Evolutionary conservation across 345 rosid genomes (phyloP).

Genomic region (Sonneratia caseolaris): DNA sequence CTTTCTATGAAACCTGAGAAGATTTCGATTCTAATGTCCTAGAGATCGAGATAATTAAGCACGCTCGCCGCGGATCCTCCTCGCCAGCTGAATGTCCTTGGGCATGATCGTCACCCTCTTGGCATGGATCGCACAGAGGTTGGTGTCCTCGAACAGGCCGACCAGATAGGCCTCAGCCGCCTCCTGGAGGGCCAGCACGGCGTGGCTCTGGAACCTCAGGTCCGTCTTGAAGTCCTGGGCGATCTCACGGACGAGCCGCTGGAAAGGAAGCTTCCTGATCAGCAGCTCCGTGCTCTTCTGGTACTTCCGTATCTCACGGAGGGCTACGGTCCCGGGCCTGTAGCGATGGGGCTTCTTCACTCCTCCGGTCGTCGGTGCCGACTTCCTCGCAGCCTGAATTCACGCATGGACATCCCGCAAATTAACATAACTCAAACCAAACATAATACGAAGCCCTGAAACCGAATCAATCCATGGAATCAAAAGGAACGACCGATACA

Average conservation of each 20-base stretch:
- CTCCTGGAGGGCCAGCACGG: constrained; percentile 63
- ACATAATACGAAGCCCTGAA: neutral
- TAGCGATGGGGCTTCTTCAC: constrained; percentile 72
- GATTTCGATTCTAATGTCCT: too few species aligned
- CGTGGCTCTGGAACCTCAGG: constrained; percentile 70
- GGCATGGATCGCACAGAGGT: constrained; percentile 56
- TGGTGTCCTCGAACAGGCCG: constrained; percentile 68
- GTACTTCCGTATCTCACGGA: constrained; percentile 55
- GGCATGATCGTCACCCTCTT: constrained; percentile 74
- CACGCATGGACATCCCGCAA: neutral
- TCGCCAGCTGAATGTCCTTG: constrained; percentile 51
- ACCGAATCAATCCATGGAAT: too few species aligned
- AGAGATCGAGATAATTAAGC: constrained; percentile 17
- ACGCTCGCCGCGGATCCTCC: constrained; percentile 67
- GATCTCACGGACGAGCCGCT: constrained; percentile 67
- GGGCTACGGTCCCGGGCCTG: constrained; percentile 70
- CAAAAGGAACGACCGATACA: neutral
- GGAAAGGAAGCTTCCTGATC: constrained; percentile 64
- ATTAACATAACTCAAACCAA: neutral
- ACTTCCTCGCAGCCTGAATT: constrained; percentile 59
- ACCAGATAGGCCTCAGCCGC: constrained; percentile 67
- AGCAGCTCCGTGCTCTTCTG: constrained; percentile 66
- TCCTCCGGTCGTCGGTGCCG: constrained; percentile 58
- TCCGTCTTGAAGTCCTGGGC: constrained; percentile 72
- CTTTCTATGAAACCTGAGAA: too few species aligned